A percentile compares a stretch with the other conserved stretches of the same genome.
Conservation (phyloP, 208 protist genomes). For the Spironucleus salmonicida region DNA sequence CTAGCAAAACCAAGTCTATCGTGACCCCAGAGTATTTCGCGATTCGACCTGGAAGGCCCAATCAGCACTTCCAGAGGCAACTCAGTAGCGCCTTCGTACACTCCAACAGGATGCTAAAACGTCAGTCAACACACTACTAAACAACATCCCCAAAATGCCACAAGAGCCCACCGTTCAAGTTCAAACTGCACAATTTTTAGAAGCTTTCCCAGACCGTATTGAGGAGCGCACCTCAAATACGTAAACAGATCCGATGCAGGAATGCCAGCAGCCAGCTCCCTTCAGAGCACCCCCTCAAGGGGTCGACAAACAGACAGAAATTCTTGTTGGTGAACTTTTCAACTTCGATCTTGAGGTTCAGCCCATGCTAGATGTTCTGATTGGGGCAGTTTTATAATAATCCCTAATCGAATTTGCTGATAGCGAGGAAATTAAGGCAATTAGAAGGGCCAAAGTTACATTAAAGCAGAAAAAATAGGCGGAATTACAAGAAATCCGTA, state of each 20-base stretch:
- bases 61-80: too few species aligned
- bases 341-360: constrained; percentile 26
- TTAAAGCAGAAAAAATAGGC: not conserved
- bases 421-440: not conserved
- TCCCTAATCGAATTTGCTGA: constrained; percentile 10
- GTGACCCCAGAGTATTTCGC: too few species aligned
- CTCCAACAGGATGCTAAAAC: too few species aligned
- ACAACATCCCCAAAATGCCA: not conserved
- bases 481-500: constrained; percentile 15
- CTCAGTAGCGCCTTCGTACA: too few species aligned
- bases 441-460: not conserved
- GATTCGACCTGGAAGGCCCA: too few species aligned
- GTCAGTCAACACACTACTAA: not conserved
- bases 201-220: constrained; percentile 24
- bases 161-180: not conserved
- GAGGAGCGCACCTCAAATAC: not conserved
- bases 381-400: constrained; percentile 12
- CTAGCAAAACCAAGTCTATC: too few species aligned
- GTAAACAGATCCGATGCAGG: constrained; percentile 24
- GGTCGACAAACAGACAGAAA: not conserved
- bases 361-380: constrained; percentile 21
- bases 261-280: not conserved
- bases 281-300: constrained; percentile 4
- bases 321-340: constrained; percentile 17
- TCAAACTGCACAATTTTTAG: constrained; percentile 3